Conservation (phyloP, 768 basidiomycete genomes). For the Hygrophorus pudorinus region DNA sequence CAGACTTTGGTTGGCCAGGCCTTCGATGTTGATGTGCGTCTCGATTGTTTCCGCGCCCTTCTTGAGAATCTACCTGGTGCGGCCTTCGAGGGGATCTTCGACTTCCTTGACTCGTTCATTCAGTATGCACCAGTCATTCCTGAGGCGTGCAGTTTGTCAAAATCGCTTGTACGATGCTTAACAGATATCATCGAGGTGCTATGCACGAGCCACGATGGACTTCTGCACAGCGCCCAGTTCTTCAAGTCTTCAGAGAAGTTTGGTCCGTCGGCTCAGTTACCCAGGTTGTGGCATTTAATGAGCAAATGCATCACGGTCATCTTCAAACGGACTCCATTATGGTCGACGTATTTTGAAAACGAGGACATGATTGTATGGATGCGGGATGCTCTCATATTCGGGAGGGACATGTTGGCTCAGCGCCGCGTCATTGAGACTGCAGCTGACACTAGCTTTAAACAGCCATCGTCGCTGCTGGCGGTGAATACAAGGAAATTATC, state of each 20-base stretch:
- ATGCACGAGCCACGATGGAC: slow-evolving; percentile 61
- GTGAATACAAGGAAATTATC: slow-evolving; percentile 40
- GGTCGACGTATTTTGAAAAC: slow-evolving; percentile 74
- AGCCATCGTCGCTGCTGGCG: slow-evolving; percentile 12
- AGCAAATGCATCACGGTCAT: slow-evolving; percentile 71
- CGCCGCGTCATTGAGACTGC: slow-evolving; percentile 73
- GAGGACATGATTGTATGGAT: slow-evolving; percentile 93
- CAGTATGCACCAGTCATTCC: slow-evolving; percentile 52
- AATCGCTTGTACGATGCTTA: slow-evolving; percentile 83
- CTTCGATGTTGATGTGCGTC: slow-evolving; percentile 82
- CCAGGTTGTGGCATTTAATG: slow-evolving; percentile 77
- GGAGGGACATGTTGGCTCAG: slow-evolving; percentile 73
- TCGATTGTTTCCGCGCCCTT: slow-evolving; percentile 78
- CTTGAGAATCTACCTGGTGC: slow-evolving; percentile 56
- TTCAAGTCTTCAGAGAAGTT: slow-evolving; percentile 32
- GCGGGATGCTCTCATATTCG: slow-evolving; percentile 95
- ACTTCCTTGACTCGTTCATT: slow-evolving; percentile 59
- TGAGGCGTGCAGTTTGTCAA: slow-evolving; percentile 85
- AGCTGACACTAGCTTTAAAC: slow-evolving; percentile 24
- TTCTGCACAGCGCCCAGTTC: slow-evolving; percentile 50
- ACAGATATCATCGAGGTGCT: slow-evolving; percentile 89
- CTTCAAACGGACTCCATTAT: slow-evolving; percentile 73
- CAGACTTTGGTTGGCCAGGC: slow-evolving; percentile 77
- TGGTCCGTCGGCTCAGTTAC: slow-evolving; percentile 44
- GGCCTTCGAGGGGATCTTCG: slow-evolving; percentile 60